phyloP scores from a whole-genome alignment of 1,139 yeast genomes.

The Saccharomyces hybrid region DNA sequence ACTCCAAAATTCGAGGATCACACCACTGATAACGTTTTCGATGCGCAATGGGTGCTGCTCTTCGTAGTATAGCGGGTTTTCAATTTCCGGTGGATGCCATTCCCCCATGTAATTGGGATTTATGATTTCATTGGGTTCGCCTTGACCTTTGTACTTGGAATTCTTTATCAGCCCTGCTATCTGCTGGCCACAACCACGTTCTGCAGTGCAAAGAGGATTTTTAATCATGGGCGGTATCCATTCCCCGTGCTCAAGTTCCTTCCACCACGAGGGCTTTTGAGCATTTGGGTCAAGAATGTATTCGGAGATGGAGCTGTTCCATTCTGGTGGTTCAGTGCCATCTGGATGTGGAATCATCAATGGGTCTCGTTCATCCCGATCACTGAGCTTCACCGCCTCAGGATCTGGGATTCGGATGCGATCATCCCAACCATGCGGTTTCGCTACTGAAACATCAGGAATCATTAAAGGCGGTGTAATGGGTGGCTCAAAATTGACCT shows the following conservation, averaged over 20 bases:
- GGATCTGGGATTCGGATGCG: constrained; percentile 61
- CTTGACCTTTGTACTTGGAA: constrained; percentile 67
- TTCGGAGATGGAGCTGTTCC: constrained; percentile 62
- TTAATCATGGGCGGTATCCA: constrained; percentile 64
- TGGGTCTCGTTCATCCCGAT: constrained; percentile 70
- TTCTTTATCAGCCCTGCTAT: constrained; percentile 57
- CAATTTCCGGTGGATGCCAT: constrained; percentile 60
- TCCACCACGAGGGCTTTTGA: constrained; percentile 67
- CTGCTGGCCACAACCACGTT: constrained; percentile 74
- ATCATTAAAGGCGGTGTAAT: constrained; percentile 59
- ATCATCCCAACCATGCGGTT: constrained; percentile 82
- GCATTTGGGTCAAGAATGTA: constrained; percentile 62
- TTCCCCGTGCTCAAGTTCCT: constrained; percentile 79
- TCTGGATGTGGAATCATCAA: constrained; percentile 51
- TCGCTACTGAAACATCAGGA: constrained; percentile 50
- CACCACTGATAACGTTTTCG: constrained; percentile 58
- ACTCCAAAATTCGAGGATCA: constrained; percentile 90
- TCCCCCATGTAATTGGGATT: constrained; percentile 76
- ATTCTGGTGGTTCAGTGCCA: constrained; percentile 61
- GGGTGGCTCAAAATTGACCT: constrained; percentile 44
- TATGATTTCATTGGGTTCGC: constrained; percentile 58
- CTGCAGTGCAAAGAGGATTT: constrained; percentile 61
- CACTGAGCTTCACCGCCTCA: constrained; percentile 59
- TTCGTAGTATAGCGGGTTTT: constrained; percentile 64
- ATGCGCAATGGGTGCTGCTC: constrained; percentile 53